Conservation (phyloP, 768 basidiomycete species). For the Phaffia tasmanica region DNA sequence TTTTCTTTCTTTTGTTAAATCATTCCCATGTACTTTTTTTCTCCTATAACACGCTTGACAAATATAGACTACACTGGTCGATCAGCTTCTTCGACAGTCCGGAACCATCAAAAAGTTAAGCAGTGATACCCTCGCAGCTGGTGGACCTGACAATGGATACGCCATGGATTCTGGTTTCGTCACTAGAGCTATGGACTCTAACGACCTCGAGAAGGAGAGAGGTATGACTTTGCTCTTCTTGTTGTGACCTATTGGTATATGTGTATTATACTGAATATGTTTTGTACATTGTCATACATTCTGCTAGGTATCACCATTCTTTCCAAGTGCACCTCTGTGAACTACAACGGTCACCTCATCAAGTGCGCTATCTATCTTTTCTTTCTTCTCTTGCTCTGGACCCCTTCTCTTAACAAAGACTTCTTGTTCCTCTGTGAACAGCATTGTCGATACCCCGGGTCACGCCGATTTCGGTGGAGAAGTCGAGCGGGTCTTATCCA, state of each 20-base stretch:
- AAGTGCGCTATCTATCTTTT: conserved; percentile 13
- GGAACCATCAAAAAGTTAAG: conserved; percentile 23
- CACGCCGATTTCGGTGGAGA: conserved; percentile 27
- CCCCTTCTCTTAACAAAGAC: not conserved
- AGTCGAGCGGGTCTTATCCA: conserved; percentile 25
- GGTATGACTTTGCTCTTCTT: not conserved
- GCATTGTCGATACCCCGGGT: conserved; percentile 28
- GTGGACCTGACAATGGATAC: not conserved
- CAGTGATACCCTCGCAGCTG: conserved; percentile 6
- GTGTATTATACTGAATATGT: no score
- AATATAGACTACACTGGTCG: conserved; percentile 1
- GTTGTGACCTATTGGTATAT: no score
- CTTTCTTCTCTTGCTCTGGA: not conserved
- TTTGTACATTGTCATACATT: no score
- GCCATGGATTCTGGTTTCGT: conserved; percentile 22
- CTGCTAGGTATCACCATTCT: conserved; percentile 26
- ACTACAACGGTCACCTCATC: conserved; percentile 26
- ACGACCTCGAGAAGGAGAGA: conserved; percentile 26
- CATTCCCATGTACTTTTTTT: not conserved
- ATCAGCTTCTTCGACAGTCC: conserved; percentile 26
- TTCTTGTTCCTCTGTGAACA: not conserved
- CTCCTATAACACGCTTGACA: not conserved
- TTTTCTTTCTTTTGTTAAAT: conserved; percentile 20
- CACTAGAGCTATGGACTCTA: conserved; percentile 26
- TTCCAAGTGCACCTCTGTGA: conserved; percentile 21